Percentiles rank a stretch among this genome's conserved stretches.
phyloP scores from a whole-genome alignment of 768 basidiomycete species.

The Lepiota subincarnata region DNA sequence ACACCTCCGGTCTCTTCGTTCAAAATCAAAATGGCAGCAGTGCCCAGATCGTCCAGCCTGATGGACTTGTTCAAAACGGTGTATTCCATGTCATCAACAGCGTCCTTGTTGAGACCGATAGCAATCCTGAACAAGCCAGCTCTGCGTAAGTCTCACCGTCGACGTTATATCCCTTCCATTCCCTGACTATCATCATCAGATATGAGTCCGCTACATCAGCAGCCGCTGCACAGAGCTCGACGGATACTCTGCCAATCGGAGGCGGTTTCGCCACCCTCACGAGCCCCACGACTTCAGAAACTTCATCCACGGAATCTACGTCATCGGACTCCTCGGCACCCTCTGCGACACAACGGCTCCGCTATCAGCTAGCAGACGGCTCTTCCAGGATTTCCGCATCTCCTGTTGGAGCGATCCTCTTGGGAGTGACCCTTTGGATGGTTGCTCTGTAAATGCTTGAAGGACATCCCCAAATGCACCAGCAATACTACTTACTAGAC shows the following conservation, averaged over 20 bases:
- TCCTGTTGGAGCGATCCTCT: not conserved
- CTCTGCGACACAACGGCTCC: not conserved
- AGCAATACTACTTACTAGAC: too few species aligned
- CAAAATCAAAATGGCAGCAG: slow-evolving; percentile 26
- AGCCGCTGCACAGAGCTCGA: slow-evolving; percentile 29
- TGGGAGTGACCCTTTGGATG: not conserved
- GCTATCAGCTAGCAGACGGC: not conserved
- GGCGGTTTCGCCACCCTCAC: slow-evolving; percentile 5
- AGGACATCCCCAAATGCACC: not conserved
- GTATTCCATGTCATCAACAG: slow-evolving; percentile 62
- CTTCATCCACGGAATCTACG: slow-evolving; percentile 7
- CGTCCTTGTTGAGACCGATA: slow-evolving; percentile 44
- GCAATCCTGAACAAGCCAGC: slow-evolving; percentile 39
- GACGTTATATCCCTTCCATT: not conserved
- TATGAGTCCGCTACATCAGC: slow-evolving; percentile 46
- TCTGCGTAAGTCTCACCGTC: slow-evolving; percentile 43
- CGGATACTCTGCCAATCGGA: slow-evolving; percentile 41
- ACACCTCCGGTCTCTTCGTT: slow-evolving; percentile 57
- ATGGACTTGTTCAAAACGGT: slow-evolving; percentile 62
- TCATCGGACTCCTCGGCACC: slow-evolving; percentile 9
- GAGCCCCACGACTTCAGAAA: not conserved
- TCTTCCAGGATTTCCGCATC: not conserved
- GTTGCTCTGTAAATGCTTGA: not conserved
- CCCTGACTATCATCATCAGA: slow-evolving; percentile 16
- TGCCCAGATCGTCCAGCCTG: slow-evolving; percentile 48